A percentile compares a stretch with the other conserved stretches of the same genome.
These are phyloP conservation scores for Clonostachys sp. DNA, from an alignment of 2,329 filamentous ascomycete species.

Conservation along the genomic window DNA sequence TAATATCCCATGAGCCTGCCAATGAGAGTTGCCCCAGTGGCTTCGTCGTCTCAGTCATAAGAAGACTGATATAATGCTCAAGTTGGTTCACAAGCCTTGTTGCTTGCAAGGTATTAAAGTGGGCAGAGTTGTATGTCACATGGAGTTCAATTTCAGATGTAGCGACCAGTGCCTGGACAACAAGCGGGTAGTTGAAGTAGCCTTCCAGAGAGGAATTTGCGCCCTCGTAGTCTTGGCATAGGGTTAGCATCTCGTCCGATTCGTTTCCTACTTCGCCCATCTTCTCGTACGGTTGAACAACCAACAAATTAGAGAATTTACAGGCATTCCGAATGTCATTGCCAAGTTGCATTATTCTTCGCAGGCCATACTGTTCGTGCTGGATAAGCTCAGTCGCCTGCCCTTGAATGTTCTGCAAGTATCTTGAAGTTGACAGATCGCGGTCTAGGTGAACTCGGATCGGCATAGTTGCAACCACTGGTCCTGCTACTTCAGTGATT, in stretches of 20 bases:
- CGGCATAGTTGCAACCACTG: conserved; percentile 11
- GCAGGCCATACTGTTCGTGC: conserved; percentile 10
- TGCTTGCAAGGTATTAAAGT: conserved; percentile 1
- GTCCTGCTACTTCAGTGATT: conserved; percentile 9
- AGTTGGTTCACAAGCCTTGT: neutral
- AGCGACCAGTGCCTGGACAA: neutral
- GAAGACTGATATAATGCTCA: neutral
- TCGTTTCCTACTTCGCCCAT: neutral
- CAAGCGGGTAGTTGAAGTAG: conserved; percentile 6
- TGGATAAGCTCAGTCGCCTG: conserved; percentile 7
- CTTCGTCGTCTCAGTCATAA: neutral
- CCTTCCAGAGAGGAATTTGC: neutral
- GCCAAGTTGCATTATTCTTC: conserved; percentile 8
- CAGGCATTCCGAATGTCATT: conserved; percentile 4
- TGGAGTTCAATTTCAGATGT: neutral
- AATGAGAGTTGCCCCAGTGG: neutral
- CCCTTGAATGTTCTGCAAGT: conserved; percentile 3
- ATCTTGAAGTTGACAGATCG: neutral
- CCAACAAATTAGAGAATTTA: conserved; percentile 9
- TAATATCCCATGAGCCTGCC: neutral
- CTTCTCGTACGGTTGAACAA: conserved; percentile 4
- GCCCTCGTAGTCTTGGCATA: neutral
- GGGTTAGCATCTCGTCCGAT: neutral
- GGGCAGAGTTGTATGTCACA: conserved; percentile 3
- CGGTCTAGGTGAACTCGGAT: conserved; percentile 4